Conservation (phyloP, 2,329 filamentous ascomycete genomes). For the Penicillium palitans region DNA sequence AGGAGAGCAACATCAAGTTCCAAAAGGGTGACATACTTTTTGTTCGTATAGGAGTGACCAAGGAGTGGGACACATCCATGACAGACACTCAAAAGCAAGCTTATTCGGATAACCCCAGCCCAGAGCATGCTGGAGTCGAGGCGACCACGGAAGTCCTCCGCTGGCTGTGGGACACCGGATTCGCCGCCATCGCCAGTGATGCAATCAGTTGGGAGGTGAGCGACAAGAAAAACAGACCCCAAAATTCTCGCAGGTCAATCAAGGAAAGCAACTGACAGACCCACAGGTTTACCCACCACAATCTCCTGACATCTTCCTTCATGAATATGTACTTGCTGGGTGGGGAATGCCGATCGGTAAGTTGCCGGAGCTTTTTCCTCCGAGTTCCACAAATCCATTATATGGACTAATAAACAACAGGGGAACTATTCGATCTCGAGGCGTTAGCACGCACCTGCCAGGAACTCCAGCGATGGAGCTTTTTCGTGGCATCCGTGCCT, state of each 20-base stretch:
- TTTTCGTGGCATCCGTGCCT: conserved; percentile 53
- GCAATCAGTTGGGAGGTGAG: conserved; percentile 56
- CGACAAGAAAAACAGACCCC: conserved; percentile 2
- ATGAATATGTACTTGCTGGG: conserved; percentile 52
- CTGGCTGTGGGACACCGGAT: conserved; percentile 61
- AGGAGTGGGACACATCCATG: conserved; percentile 45
- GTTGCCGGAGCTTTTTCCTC: conserved; percentile 19
- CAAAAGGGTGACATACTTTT: conserved; percentile 56
- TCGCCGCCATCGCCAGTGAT: conserved; percentile 60
- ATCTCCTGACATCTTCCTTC: conserved; percentile 42
- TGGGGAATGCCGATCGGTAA: conserved; percentile 53
- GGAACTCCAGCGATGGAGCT: conserved; percentile 46
- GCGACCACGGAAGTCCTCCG: conserved; percentile 52
- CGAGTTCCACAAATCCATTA: neutral
- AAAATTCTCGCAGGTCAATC: neutral
- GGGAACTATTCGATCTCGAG: conserved; percentile 52
- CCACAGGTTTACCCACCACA: conserved; percentile 45
- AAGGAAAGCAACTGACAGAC: conserved; percentile 6
- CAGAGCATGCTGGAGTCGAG: conserved; percentile 51
- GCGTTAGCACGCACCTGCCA: conserved; percentile 39
- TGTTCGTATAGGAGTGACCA: conserved; percentile 45
- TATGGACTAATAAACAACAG: conserved; percentile 24
- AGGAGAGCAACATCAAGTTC: conserved; percentile 48
- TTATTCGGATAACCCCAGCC: conserved; percentile 39
- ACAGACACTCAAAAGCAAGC: conserved; percentile 32